Evolutionary conservation across 345 rosid genomes (phyloP), one percentile per base, ranked within the genome.

Genomic region (Capsella bursapastoris): DNA sequence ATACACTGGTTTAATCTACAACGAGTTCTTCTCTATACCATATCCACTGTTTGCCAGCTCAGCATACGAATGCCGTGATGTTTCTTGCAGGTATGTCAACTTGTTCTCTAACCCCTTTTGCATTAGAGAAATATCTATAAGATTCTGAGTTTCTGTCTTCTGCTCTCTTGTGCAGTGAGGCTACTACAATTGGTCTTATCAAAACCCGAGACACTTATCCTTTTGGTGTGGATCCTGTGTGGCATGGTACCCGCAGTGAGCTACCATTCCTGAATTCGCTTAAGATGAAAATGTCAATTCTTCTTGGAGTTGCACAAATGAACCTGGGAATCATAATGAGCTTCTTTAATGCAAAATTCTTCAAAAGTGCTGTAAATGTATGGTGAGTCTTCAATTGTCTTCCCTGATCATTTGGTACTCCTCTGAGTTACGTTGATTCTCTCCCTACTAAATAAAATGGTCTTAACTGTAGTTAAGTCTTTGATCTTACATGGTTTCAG

Each of bases 201-300:
- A 92, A 92, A 77, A 84, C 83, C 57, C 83, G 90, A 35, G 88
- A 86, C 47, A 32, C 99, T 71, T 95, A 95, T 50, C 98, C 99
- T 35, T 92, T 92, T 68, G 99, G 99, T 3, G 91, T 95, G 47
- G 99, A 92, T 83, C 98, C 99, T 66, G 91, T 41, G 27, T 95
- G 99, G 98, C 96, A 90, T 72, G 98, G 99, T 63, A 72, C 82
- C 67, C 95, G 97, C 61, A 90, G 92, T 35, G 98, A 95, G 83
- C 82, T 90, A 52, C 98, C 99, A 37, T 95, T 88, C 80, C 86
- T 95, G 40, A 92, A 92, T 84, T 95, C 99, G 28, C 81, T 95
- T 77, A 92, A 95, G 90, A 95, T 95, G 99, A 92, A 95, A 88
- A 88, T 95, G 97, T 95, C 99, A 31, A 95, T 92, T 79, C 96